phyloP scores from a whole-genome alignment of 2,329 filamentous ascomycete species.

The Colletotrichum liaoningense region DNA sequence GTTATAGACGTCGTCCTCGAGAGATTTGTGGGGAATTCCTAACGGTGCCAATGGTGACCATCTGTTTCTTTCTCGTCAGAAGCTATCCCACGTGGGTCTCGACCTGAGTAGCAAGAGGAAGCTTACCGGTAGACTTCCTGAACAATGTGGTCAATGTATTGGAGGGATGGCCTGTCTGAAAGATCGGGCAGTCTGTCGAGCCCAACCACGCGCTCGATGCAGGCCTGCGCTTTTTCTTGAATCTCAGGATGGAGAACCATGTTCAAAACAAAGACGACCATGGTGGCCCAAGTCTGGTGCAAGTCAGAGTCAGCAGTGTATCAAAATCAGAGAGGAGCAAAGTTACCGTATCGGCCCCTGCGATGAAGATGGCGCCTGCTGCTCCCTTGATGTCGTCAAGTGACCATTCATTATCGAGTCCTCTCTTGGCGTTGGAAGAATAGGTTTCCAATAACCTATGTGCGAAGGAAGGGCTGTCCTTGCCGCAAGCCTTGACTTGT shows the following conservation, averaged over 20 bases:
- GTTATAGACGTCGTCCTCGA: constrained; percentile 66
- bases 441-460: constrained; percentile 32
- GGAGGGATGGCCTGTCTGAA: constrained; percentile 55
- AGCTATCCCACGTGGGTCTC: neutral
- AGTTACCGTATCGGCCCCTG: constrained; percentile 57
- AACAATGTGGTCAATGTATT: constrained; percentile 51
- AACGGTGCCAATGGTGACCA: constrained; percentile 59
- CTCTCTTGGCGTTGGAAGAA: constrained; percentile 21
- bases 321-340: neutral
- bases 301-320: constrained; percentile 46
- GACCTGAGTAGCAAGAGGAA: neutral
- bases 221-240: constrained; percentile 57
- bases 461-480: constrained; percentile 33
- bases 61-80: constrained; percentile 39
- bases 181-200: constrained; percentile 56
- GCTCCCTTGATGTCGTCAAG: constrained; percentile 59
- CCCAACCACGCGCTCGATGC: constrained; percentile 60
- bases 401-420: constrained; percentile 29
- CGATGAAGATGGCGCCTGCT: constrained; percentile 59
- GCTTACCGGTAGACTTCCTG: constrained; percentile 50
- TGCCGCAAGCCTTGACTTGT: constrained; percentile 29
- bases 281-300: constrained; percentile 39
- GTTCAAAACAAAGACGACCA: constrained; percentile 35
- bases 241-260: constrained; percentile 49
- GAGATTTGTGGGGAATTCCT: constrained; percentile 65